Conservation (phyloP, 2,329 filamentous ascomycete species). For the Aspergillus caelatus region DNA sequence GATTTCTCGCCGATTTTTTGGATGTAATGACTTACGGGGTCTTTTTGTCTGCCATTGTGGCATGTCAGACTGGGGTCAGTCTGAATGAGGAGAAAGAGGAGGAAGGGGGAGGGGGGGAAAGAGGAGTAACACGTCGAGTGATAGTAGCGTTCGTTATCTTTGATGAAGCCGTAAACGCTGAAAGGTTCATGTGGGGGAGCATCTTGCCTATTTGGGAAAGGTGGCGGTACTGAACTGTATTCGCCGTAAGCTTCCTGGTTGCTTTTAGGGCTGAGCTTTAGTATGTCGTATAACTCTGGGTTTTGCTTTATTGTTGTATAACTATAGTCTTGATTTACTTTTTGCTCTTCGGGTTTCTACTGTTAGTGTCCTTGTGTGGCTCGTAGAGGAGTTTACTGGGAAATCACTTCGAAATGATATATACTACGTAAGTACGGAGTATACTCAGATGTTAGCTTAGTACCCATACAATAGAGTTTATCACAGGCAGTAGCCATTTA, state of each 20-base stretch:
- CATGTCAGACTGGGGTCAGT: background rate
- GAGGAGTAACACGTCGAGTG: background rate
- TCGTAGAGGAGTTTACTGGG: background rate
- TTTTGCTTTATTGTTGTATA: background rate
- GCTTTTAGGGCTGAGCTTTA: background rate
- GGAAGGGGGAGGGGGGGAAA: background rate
- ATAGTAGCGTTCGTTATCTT: background rate
- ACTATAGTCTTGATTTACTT: background rate
- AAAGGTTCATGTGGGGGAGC: constrained; percentile 19
- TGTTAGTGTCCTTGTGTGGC: background rate
- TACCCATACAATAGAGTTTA: background rate
- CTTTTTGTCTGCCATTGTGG: constrained; percentile 1
- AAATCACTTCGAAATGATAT: background rate
- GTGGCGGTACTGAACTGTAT: constrained; percentile 12
- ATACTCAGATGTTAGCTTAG: background rate
- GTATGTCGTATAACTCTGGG: background rate
- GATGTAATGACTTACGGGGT: constrained; percentile 5
- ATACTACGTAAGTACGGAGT: background rate
- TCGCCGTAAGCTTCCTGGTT: background rate
- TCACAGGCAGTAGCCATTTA: background rate
- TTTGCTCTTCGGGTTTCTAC: background rate
- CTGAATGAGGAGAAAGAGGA: background rate
- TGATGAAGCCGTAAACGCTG: background rate
- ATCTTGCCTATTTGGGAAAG: constrained; percentile 30
- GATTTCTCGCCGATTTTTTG: background rate